Conservation (phyloP, 2,329 filamentous ascomycete species). For the Fusarium sp. region DNA sequence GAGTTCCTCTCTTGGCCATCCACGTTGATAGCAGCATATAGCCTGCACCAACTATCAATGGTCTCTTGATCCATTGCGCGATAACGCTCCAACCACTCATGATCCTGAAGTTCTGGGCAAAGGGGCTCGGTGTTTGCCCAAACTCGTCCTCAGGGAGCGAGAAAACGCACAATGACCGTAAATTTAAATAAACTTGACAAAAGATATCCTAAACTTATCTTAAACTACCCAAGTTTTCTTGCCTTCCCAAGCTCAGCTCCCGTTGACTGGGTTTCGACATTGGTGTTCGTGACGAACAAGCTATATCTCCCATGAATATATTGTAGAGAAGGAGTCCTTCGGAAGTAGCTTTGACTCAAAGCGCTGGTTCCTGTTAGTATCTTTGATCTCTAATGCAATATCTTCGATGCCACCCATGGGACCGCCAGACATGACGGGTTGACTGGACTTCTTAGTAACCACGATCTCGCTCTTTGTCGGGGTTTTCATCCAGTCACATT, state of each 20-base stretch:
- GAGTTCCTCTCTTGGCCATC: rapidly evolving
- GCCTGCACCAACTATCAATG: background rate
- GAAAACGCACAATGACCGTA: background rate
- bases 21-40: background rate
- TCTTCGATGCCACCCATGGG: background rate
- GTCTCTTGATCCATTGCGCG: background rate
- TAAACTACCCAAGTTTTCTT: background rate
- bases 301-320: background rate
- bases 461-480: background rate
- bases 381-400: background rate
- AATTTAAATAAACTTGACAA: background rate
- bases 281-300: no score
- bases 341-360: background rate
- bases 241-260: background rate
- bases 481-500: background rate
- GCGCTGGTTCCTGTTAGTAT: background rate
- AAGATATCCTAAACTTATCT: background rate
- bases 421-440: background rate
- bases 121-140: background rate
- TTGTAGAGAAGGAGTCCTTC: background rate
- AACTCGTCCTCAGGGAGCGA: background rate
- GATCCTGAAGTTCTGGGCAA: background rate
- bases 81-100: background rate
- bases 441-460: background rate
- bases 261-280: background rate